Base-by-base conservation (phyloP, 2,329 filamentous ascomycete species). In the Dryadomyces quercus-mongolicae region DNA sequence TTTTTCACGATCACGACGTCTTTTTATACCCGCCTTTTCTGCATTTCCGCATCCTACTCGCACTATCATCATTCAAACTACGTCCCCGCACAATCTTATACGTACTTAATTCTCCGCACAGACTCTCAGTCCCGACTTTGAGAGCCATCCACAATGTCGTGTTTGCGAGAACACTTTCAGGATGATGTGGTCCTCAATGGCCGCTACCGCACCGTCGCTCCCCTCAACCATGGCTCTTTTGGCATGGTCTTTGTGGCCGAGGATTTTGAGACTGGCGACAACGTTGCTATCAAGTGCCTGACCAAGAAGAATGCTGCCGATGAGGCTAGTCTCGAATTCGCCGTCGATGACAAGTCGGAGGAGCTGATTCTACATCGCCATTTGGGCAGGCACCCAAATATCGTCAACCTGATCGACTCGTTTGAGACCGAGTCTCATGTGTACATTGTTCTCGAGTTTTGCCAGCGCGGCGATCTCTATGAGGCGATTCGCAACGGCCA, bases 151-250 rank as follows among this genome's bases (percentile, higher is more conserved):
- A 54, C 64, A 65, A 77, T 95, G 89, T 88, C 90, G 74, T 95
- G 89, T 76, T 81, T 95, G 76, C 83, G 84, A 73, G 82, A 90
- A 72, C 79, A 83, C 66, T 93, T 95, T 72, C 75, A 82, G 66
- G 76, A 82, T 70, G 88, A 86, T 70, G 81, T 86, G 70, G 73
- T 95, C 66, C 83, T 95, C 66, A 84, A 88, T 67, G 90, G 88
- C 69, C 91, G 93, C 62, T 98, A 93, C 70, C 78, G 87, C 72
- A 95, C 91, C 55, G 78, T 96, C 65, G 88, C 91, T 62, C 91
- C 93, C 55, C 86, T 98, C 73, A 98, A 98, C 68, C 90, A 96
- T 78, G 93, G 93, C 63, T 97, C 93, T 54, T 98, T 97, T 66
- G 93, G 93, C 67, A 94, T 97, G 88, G 93, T 98, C 64, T 96